Conservation (phyloP, 2,329 filamentous ascomycete species). For the Triangularia verruculosa region DNA sequence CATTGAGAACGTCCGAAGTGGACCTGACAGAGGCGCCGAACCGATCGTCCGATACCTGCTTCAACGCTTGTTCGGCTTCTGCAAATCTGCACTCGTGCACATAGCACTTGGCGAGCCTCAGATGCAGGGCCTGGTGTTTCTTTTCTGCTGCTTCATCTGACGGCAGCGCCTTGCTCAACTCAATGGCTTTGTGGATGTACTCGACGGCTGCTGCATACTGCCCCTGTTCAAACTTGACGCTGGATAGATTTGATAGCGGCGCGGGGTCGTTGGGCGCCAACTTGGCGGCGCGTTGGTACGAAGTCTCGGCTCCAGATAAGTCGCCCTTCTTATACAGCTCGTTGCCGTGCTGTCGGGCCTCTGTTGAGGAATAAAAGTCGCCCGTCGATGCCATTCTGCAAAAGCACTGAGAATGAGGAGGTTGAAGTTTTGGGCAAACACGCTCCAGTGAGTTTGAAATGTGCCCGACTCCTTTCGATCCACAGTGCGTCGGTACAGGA, state of each 20-base stretch:
- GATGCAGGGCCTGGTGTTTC: constrained; percentile 14
- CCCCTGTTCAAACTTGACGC: constrained; percentile 26
- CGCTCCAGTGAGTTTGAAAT: too few relatives aligned
- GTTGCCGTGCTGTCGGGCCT: constrained; percentile 20
- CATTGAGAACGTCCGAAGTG: too few relatives aligned
- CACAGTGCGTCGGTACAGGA: too few relatives aligned
- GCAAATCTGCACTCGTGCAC: too few relatives aligned
- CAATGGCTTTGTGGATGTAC: constrained; percentile 18
- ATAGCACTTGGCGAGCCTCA: constrained; percentile 26
- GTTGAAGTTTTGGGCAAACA: too few relatives aligned
- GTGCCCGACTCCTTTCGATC: too few relatives aligned
- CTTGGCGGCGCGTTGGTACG: constrained; percentile 17
- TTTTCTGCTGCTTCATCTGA: constrained; percentile 13
- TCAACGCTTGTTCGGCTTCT: too few relatives aligned
- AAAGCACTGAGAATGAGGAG: too few relatives aligned
- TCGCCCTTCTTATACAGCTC: constrained; percentile 19
- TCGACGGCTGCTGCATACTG: constrained; percentile 17
- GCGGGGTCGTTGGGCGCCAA: constrained; percentile 18
- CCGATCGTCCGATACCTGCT: too few relatives aligned
- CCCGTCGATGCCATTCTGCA: too few relatives aligned
- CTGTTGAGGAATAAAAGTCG: too few relatives aligned
- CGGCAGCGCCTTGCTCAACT: constrained; percentile 1
- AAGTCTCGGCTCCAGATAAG: constrained; percentile 12
- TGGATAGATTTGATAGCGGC: constrained; percentile 25
- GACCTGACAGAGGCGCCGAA: too few relatives aligned